Evolutionary conservation across 2,329 filamentous ascomycete species (phyloP).

Genomic region (Ploettnerulaceae sp.): DNA sequence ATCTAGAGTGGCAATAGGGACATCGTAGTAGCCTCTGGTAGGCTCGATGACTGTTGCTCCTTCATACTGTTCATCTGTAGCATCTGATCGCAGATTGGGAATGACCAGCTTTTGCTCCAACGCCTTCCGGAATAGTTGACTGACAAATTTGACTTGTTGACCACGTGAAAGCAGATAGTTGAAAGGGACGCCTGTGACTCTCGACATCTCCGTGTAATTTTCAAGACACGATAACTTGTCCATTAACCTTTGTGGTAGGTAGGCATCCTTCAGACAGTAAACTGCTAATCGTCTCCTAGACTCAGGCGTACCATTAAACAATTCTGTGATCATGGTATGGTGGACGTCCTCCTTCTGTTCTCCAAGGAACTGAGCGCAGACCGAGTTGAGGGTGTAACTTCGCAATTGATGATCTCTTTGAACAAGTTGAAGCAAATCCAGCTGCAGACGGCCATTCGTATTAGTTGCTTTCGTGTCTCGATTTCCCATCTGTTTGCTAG

Average conservation of each 20-base stretch:
- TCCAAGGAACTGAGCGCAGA: conserved; percentile 88
- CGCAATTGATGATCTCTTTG: conserved; percentile 92
- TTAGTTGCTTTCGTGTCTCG: conserved; percentile 93
- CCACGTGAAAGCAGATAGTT: conserved; percentile 88
- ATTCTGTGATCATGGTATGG: conserved; percentile 97
- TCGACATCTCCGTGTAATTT: conserved; percentile 99
- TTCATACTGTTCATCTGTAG: conserved; percentile 85
- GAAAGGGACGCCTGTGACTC: conserved; percentile 97
- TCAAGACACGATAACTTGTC: conserved; percentile 98
- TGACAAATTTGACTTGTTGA: conserved; percentile 97
- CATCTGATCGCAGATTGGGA: conserved; percentile 71
- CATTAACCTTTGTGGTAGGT: conserved; percentile 87
- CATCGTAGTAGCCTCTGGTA: conserved; percentile 85
- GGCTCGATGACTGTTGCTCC: conserved; percentile 98
- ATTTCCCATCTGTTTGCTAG: conserved; percentile 97
- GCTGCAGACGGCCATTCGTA: conserved; percentile 85
- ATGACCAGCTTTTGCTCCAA: conserved; percentile 91
- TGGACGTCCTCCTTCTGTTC: conserved; percentile 99
- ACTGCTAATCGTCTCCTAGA: conserved; percentile 85
- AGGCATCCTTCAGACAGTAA: conserved; percentile 97
- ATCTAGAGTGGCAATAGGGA: conserved; percentile 94
- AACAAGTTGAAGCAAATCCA: conserved; percentile 90
- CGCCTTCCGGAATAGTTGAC: conserved; percentile 93
- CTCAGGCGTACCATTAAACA: conserved; percentile 94
- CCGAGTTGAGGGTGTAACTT: conserved; percentile 96